phyloP scores from a whole-genome alignment of 2,329 filamentous ascomycete species.

The Paecilomyces niveus region DNA sequence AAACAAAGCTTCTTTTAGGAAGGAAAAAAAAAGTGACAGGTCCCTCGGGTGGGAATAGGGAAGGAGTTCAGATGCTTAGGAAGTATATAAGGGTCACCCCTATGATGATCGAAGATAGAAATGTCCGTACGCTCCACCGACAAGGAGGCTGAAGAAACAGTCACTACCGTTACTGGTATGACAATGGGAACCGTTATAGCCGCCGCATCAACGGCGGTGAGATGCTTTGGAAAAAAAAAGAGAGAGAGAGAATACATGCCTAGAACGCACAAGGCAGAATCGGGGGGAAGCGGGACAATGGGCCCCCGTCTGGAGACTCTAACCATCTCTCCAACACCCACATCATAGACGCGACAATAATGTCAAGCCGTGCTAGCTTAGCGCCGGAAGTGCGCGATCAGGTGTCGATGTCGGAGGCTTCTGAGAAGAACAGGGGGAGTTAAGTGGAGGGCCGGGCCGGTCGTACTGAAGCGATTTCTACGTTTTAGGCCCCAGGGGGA shows the following conservation, averaged over 20 bases:
- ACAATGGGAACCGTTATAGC: slow-evolving; percentile 19
- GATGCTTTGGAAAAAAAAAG: slow-evolving; percentile 14
- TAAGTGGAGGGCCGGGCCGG: neutral
- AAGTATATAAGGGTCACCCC: slow-evolving; percentile 18
- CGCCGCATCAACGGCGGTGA: slow-evolving; percentile 18
- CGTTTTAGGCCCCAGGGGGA: neutral
- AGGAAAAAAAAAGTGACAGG: neutral
- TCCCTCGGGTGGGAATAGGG: neutral
- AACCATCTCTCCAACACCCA: slow-evolving; percentile 5
- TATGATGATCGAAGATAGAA: neutral
- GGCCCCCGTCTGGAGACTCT: slow-evolving; percentile 1
- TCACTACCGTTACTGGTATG: slow-evolving; percentile 15
- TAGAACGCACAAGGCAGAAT: slow-evolving; percentile 30
- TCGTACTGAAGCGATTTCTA: neutral
- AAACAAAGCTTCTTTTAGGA: neutral
- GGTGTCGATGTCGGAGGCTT: neutral
- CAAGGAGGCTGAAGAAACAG: slow-evolving; percentile 19
- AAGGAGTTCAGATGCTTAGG: neutral
- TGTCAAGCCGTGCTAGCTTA: neutral
- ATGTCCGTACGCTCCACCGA: neutral
- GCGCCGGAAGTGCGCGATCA: neutral
- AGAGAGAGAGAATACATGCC: slow-evolving; percentile 16
- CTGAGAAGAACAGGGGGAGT: neutral
- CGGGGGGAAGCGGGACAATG: slow-evolving; percentile 9
- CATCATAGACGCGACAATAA: slow-evolving; percentile 7